Evolutionary conservation across 2,329 filamentous ascomycete genomes (phyloP), one percentile per base, ranked within the genome.

Genomic region (Lecanoromycetidae sp.): DNA sequence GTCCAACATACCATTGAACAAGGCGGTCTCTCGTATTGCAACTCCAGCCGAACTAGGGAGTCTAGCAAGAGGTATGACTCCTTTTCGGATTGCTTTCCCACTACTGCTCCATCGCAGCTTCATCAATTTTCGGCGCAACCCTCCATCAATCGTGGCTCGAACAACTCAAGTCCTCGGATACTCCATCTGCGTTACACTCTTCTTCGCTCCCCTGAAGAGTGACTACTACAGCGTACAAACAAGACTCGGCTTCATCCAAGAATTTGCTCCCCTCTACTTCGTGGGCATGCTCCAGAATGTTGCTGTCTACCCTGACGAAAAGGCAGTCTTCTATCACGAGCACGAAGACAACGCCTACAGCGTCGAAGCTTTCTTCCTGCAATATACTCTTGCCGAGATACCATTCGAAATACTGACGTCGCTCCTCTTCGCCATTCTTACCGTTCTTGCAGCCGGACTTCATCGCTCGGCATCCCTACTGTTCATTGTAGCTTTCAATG

Each of bases 261-360:
- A 87, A 58, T 71, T 87, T 25, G 75, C 78, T 1, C 79, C 82
- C 0, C 75, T 84, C 29, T 83, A 84, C 61, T 84, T 84, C 55
- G 76, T 84, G 2, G 83, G 83, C 23, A 86, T 87, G 82, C 70
- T 87, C 10, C 82, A 87, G 60, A 87, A 87, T 57, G 79, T 87
- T 3, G 80, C 82, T 3, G 71, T 84, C 6, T 87, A 87, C 57
- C 83, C 83, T 0, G 67, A 43, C 13, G 52, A 54, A 32, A 44
- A 46, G 22, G 40, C 29, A 48, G 82, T 87, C 0, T 87, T 87
- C 60, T 85, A 87, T 58, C 75, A 80, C 54, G 84, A 88, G 63
- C 75, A 84, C 55, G 80, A 81, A 51, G 84, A 88, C 60, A 74
- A 76, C 5, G 78, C 82, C 2, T 88, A 88, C 58, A 71, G 77